Evolutionary conservation across 768 basidiomycete species (phyloP).

Genomic region (Mycena haematopus): DNA sequence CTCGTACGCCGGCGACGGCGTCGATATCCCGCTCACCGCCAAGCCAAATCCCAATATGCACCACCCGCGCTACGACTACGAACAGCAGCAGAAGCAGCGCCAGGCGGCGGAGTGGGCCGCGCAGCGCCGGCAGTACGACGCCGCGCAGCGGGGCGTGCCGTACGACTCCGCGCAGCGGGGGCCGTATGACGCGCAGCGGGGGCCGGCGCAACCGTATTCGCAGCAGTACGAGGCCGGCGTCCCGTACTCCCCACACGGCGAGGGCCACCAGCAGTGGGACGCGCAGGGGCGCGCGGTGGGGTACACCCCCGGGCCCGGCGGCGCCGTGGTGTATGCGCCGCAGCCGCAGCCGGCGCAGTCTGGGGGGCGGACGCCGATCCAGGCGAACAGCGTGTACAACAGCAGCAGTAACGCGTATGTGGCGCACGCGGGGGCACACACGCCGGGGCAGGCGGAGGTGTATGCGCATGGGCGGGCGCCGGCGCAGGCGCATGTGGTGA

Average conservation of each 20-base stretch:
- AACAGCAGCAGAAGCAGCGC: slow-evolving; percentile 28
- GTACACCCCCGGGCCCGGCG: slow-evolving; percentile 48
- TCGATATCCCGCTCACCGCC: slow-evolving; percentile 29
- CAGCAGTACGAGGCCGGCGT: background rate
- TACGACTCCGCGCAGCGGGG: background rate
- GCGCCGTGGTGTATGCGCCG: slow-evolving; percentile 50
- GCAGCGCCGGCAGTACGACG: slow-evolving; percentile 44
- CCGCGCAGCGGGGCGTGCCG: slow-evolving; percentile 36
- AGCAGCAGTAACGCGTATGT: too few species aligned
- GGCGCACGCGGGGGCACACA: too few species aligned
- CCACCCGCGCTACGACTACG: slow-evolving; percentile 31
- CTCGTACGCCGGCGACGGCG: background rate
- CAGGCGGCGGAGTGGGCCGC: slow-evolving; percentile 36
- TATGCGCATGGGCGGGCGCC: slow-evolving; percentile 19
- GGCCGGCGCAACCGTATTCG: background rate
- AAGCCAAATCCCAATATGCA: too few species aligned
- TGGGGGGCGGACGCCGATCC: background rate
- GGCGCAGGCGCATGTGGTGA: too few species aligned
- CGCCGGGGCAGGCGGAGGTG: slow-evolving; percentile 26
- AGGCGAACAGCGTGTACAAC: background rate
- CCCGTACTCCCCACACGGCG: slow-evolving; percentile 34
- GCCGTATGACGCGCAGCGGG: background rate
- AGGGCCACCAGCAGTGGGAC: slow-evolving; percentile 61
- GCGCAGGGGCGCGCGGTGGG: slow-evolving; percentile 55
- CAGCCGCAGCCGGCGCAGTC: slow-evolving; percentile 40